A percentile compares a stretch with the other conserved stretches of the same genome.
Evolutionary conservation across 768 basidiomycete species (phyloP).

Genomic region (Boletellus ananiceps): DNA sequence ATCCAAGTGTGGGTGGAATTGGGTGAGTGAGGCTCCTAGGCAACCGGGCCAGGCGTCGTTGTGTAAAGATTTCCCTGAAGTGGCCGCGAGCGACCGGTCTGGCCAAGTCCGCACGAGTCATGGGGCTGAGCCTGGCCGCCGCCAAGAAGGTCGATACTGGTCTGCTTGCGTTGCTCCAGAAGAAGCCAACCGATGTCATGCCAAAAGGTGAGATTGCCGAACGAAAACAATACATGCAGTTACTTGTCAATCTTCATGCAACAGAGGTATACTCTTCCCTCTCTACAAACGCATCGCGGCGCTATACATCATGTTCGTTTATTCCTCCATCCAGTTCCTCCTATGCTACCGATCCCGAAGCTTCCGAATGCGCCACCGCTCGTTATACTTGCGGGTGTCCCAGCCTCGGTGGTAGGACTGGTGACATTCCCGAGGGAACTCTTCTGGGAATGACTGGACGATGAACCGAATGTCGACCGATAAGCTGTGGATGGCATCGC

Average conservation of each 20-base stretch:
- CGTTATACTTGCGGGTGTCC: conserved; percentile 20
- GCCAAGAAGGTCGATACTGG: no score
- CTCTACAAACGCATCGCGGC: background rate
- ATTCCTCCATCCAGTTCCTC: conserved; percentile 25
- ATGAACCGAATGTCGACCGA: conserved; percentile 57
- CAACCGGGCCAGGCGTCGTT: no score
- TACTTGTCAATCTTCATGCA: conserved; percentile 5
- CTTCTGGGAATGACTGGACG: conserved; percentile 21
- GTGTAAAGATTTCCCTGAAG: no score
- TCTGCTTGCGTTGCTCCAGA: no score
- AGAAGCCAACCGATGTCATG: background rate
- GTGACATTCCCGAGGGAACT: conserved; percentile 14
- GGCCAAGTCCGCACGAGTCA: no score
- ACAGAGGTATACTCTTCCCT: background rate
- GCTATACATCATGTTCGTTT: conserved; percentile 21
- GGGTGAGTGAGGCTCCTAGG: no score
- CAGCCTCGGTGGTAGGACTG: conserved; percentile 23
- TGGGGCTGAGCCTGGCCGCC: no score
- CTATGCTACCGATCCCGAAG: conserved; percentile 44
- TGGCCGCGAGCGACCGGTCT: no score
- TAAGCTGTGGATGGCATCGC: conserved; percentile 61
- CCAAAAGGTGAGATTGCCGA: conserved; percentile 10
- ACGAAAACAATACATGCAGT: conserved; percentile 10
- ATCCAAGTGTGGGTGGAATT: no score
- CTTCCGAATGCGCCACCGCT: conserved; percentile 44